Conservation (phyloP, 768 basidiomycete species). For the Mycena venus region DNA sequence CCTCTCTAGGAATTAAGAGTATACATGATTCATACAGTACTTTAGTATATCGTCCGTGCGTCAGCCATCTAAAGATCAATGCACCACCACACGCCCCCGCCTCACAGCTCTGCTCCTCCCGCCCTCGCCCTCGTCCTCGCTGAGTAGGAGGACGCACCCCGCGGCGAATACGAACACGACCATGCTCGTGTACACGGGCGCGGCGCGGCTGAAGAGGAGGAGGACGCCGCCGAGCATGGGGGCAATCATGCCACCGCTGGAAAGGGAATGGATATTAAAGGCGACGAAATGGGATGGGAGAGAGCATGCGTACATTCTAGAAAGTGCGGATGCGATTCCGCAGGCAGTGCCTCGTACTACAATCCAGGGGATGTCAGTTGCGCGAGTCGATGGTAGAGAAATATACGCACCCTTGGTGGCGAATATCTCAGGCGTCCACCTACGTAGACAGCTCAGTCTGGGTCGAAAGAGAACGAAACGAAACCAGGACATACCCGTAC, state of each 20-base stretch:
- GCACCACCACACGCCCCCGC: slow-evolving; percentile 5
- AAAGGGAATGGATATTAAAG: slow-evolving; percentile 14
- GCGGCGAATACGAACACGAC: slow-evolving; percentile 75
- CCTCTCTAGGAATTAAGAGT: not conserved
- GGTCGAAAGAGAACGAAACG: slow-evolving; percentile 11
- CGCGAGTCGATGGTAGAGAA: not conserved
- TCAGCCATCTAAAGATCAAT: not conserved
- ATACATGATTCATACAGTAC: slow-evolving; percentile 10
- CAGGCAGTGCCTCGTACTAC: slow-evolving; percentile 89
- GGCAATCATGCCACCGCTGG: slow-evolving; percentile 90
- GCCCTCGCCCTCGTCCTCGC: slow-evolving; percentile 62
- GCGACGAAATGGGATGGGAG: not conserved
- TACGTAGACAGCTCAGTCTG: slow-evolving; percentile 49
- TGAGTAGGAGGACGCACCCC: slow-evolving; percentile 70
- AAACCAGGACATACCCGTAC: slow-evolving; percentile 63
- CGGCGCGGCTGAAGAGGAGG: slow-evolving; percentile 72
- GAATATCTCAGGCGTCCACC: slow-evolving; percentile 91
- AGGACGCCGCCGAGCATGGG: slow-evolving; percentile 84
- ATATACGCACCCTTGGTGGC: slow-evolving; percentile 72
- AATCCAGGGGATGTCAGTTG: not conserved
- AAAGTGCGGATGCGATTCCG: slow-evolving; percentile 89
- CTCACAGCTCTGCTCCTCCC: slow-evolving; percentile 35
- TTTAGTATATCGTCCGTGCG: not conserved
- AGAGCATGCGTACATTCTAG: slow-evolving; percentile 73
- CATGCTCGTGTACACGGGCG: slow-evolving; percentile 85